These are phyloP conservation scores for Ophiostoma triangulosporum DNA, from an alignment of 2,329 filamentous ascomycete species.

Conservation along the genomic window DNA sequence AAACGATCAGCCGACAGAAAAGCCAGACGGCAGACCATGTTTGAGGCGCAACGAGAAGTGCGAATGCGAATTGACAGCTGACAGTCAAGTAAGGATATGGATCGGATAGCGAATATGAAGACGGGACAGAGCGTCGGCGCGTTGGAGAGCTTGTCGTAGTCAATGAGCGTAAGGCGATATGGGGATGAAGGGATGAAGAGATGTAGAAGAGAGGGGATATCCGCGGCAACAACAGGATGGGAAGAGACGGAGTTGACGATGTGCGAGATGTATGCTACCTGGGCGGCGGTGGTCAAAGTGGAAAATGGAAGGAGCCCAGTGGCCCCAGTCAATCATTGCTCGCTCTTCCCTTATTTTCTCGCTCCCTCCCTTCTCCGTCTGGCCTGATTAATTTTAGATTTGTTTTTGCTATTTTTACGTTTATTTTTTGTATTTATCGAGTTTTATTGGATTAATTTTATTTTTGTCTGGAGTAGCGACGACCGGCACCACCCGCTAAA, in stretches of 20 bases:
- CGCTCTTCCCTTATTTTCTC: too few species aligned
- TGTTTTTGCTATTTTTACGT: slow-evolving; percentile 1
- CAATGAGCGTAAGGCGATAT: background rate
- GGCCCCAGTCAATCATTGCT: background rate
- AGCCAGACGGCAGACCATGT: slow-evolving; percentile 10
- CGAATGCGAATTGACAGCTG: background rate
- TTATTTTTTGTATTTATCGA: background rate
- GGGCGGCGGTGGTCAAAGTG: background rate
- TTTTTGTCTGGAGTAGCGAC: background rate
- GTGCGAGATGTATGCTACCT: background rate
- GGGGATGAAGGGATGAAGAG: background rate
- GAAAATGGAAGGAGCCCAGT: background rate
- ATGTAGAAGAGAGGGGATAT: background rate
- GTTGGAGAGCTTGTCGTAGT: too few species aligned
- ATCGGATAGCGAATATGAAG: background rate
- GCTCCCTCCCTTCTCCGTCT: too few species aligned
- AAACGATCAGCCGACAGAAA: background rate
- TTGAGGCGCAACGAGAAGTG: background rate
- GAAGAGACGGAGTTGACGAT: slow-evolving; percentile 2
- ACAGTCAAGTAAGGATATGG: background rate
- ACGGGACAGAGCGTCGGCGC: background rate
- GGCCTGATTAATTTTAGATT: background rate
- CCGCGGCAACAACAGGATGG: background rate
- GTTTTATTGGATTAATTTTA: background rate
- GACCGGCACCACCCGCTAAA: background rate